Evolutionary conservation across 257 asterid species (phyloP).

Genomic region (Cinchona pubescens): DNA sequence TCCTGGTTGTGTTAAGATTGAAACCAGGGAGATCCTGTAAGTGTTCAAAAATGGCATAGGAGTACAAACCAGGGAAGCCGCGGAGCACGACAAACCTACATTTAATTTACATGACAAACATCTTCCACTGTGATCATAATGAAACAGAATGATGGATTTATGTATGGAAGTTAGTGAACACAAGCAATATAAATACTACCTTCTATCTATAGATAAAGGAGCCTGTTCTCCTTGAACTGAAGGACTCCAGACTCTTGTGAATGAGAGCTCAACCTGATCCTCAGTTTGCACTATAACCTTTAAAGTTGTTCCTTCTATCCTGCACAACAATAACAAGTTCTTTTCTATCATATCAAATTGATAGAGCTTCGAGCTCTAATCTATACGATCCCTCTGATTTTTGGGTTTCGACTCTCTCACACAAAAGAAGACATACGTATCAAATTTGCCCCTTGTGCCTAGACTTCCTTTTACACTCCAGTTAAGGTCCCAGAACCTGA

Average conservation of each 20-base stretch:
- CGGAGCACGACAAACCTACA: constrained; percentile 72
- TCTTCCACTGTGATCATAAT: constrained; percentile 10
- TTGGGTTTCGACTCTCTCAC: neutral
- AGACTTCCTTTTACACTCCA: constrained; percentile 56
- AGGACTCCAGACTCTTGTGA: constrained; percentile 75
- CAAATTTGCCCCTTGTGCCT: constrained; percentile 50
- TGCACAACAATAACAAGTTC: constrained; percentile 18
- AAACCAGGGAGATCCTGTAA: constrained; percentile 61
- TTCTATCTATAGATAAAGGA: constrained; percentile 64
- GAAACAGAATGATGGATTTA: neutral
- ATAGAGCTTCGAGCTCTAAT: neutral
- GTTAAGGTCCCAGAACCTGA: constrained; percentile 64
- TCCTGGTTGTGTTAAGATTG: constrained; percentile 67
- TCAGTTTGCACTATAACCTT: constrained; percentile 55
- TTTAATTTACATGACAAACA: constrained; percentile 8
- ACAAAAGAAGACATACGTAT: constrained; percentile 23
- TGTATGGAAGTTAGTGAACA: constrained; percentile 1
- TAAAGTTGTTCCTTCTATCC: constrained; percentile 64
- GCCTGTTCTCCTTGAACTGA: constrained; percentile 59
- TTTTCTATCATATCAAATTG: neutral
- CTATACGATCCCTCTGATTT: neutral
- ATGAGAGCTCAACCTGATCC: constrained; percentile 71
- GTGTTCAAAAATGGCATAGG: constrained; percentile 77
- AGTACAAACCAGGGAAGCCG: constrained; percentile 68
- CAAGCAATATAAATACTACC: constrained; percentile 48